phyloP scores from a whole-genome alignment of 1,284 basidiomycete species.

The Caloboletus firmus region DNA sequence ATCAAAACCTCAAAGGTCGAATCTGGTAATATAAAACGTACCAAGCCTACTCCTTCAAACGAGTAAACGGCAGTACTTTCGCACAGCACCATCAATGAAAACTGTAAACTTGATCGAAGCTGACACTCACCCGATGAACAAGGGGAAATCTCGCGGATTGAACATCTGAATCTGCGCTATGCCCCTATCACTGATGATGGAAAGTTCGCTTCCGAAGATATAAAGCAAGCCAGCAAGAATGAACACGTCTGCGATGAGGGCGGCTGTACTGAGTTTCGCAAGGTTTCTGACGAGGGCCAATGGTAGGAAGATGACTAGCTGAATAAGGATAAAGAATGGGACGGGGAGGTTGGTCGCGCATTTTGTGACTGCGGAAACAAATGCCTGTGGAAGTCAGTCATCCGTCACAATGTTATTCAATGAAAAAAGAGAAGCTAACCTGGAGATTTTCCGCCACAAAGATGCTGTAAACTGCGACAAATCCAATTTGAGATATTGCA shows the following conservation, averaged over 20 bases:
- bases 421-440: constrained; percentile 29
- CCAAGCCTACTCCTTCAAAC: constrained; percentile 96
- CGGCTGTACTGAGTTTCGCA: constrained; percentile 90
- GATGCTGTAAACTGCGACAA: constrained; percentile 90
- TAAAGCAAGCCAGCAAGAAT: constrained; percentile 89
- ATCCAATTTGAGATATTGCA: constrained; percentile 86
- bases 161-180: constrained; percentile 86
- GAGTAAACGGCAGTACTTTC: constrained; percentile 94
- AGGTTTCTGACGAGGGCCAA: constrained; percentile 86
- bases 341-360: constrained; percentile 74
- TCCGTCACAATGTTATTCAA: background rate
- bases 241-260: constrained; percentile 92
- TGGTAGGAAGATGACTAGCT: constrained; percentile 86
- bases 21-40: constrained; percentile 38
- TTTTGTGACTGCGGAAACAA: constrained; percentile 82
- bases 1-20: constrained; percentile 2
- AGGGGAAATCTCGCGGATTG: constrained; percentile 85
- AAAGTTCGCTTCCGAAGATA: constrained; percentile 80
- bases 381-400: constrained; percentile 49
- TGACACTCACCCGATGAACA: constrained; percentile 81
- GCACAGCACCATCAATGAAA: constrained; percentile 7
- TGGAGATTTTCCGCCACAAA: constrained; percentile 94
- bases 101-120: background rate
- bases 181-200: constrained; percentile 64
- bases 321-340: constrained; percentile 79